phyloP scores from a whole-genome alignment of 2,329 filamentous ascomycete genomes.

The Diaporthe sp. region DNA sequence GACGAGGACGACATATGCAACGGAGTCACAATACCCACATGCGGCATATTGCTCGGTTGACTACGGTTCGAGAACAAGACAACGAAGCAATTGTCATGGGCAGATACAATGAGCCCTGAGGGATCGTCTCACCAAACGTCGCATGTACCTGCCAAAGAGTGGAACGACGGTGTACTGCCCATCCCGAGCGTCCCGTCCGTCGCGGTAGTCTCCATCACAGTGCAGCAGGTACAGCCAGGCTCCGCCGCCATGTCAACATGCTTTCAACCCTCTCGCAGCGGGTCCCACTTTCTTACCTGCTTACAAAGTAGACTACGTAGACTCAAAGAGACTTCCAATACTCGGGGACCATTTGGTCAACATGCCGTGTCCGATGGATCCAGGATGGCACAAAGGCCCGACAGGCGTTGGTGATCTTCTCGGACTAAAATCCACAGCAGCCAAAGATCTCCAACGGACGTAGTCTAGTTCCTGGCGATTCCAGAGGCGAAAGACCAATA shows the following conservation, averaged over 20 bases:
- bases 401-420: not conserved
- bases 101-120: not conserved
- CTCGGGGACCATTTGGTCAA: not conserved
- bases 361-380: not conserved
- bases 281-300: not conserved
- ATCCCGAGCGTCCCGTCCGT: constrained; percentile 28
- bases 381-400: not conserved
- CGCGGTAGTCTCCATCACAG: not conserved
- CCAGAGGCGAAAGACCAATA: not conserved
- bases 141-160: constrained; percentile 8
- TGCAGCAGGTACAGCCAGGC: not conserved
- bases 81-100: not conserved
- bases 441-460: not conserved
- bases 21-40: not conserved
- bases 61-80: not conserved
- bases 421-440: not conserved
- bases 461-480: not conserved
- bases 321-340: no score
- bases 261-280: not conserved
- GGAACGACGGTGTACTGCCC: constrained; percentile 8
- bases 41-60: constrained; percentile 12
- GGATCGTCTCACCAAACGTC: not conserved
- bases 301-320: not conserved
- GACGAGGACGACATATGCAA: not conserved
- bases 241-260: not conserved